Evolutionary conservation across 805 yeast species (phyloP).

Genomic region (Wickerhamiella siamensis): DNA sequence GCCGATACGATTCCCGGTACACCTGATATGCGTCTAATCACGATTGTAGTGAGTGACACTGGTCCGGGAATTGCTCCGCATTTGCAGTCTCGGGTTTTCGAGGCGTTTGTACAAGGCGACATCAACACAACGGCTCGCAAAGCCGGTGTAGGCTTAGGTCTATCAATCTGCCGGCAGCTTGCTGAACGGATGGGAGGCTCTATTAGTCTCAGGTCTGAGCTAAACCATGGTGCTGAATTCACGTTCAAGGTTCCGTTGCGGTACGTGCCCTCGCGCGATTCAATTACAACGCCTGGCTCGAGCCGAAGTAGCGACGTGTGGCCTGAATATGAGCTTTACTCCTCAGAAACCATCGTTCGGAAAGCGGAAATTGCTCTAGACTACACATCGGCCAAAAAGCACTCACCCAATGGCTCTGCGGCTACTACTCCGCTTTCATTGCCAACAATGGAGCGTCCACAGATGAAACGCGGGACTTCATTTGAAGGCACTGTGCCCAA

Average conservation of each 20-base stretch:
- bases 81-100: conserved; percentile 73
- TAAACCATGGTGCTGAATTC: conserved; percentile 77
- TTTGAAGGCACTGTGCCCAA: conserved; percentile 5
- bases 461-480: conserved; percentile 6
- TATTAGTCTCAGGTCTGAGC: conserved; percentile 52
- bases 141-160: conserved; percentile 94
- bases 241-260: conserved; percentile 45
- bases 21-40: conserved; percentile 41
- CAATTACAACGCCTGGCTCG: neutral
- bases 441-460: conserved; percentile 4
- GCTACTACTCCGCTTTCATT: neutral
- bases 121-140: conserved; percentile 79
- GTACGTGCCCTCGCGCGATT: conserved; percentile 6
- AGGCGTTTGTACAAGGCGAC: conserved; percentile 95
- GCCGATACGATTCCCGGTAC: conserved; percentile 2
- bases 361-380: conserved; percentile 4
- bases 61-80: conserved; percentile 89
- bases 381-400: neutral
- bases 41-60: conserved; percentile 69
- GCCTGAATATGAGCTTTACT: conserved; percentile 12
- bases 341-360: conserved; percentile 6
- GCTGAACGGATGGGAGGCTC: conserved; percentile 87
- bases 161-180: conserved; percentile 77
- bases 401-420: neutral
- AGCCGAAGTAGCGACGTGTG: conserved; percentile 2